Base-by-base conservation (phyloP, 176 grass and related monocot genomes). In the Echinochloa phyllopogon region DNA sequence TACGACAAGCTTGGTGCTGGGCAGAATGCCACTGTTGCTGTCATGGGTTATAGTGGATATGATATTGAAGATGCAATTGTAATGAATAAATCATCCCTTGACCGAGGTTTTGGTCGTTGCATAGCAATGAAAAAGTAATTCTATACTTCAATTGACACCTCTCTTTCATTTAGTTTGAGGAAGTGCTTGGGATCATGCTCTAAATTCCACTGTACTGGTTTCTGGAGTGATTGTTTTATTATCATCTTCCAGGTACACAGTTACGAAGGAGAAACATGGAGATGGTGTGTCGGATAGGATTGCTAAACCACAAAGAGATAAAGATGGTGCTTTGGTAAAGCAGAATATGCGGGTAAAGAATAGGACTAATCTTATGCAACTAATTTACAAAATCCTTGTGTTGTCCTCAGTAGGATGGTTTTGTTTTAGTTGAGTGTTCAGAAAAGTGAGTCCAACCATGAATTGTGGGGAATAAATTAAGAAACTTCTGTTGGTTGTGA, bases 61-160 rank as follows among this genome's bases (percentile, higher is more conserved):
- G 96, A 98, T 85, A 98, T 98, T 85, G 96, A 98, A 89, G 96
- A 98, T 92, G 96, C 96, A 58, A 98, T 98, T 89, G 96, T 98
- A 38, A 95, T 98, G 96, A 98, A 98, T 75, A 98, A 98, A 80
- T 93, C 96, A 67, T 98, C 96, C 58, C 93, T 98, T 81, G 96
- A 98, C 87, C 93, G 96, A 82, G 96, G 93, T 16, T 98, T 98
- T 79, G 96, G 96, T 66, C 93, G 93, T 87, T 98, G 96, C 36
- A 92, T 98, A 76, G 87, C 88, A 87, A 92, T 98, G 93, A 98
- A 98, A 91, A 98, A 95, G 96, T 98, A 94, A 85, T 76, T 56
- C 33, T 76, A 42, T 51, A 48, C 47, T 56, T 88, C 25, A 10
- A 56, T 52, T 53, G 44, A 10, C 47, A 59, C 80, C 66, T 79